Evolutionary conservation across 2,329 filamentous ascomycete genomes (phyloP), one percentile per base, ranked within the genome.

Genomic region (Colletotrichum spaethianum): DNA sequence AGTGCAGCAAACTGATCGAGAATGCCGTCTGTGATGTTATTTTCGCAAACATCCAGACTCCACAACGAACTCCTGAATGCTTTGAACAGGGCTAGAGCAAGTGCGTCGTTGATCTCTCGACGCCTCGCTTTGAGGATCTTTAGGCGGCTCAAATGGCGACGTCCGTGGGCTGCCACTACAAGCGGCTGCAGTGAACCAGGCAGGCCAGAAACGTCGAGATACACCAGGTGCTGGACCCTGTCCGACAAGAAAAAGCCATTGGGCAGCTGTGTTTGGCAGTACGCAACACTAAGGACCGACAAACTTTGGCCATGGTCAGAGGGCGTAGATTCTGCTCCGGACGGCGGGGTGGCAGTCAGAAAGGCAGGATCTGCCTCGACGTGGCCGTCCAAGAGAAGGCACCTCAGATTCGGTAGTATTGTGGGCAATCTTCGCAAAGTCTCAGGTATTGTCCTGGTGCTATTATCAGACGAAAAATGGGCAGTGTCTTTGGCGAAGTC

Each of bases 41-140:
- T 92, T 7, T 83, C 64, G 46, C 83, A 81, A 0, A 91, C 61
- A 73, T 92, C 89, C 5, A 91, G 76, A 74, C 89, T 90, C 89
- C 89, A 91, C 14, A 91, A 77, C 36, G 82, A 84, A 14, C 70
- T 70, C 5, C 74, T 68, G 59, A 83, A 83, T 6, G 77, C 73
- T 70, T 76, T 74, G 76, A 87, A 75, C 50, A 85, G 73, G 3
- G 77, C 52, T 0, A 79, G 67, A 2, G 82, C 78, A 2, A 80
- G 78, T 1, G 67, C 65, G 68, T 88, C 83, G 28, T 86, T 84
- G 28, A 91, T 75, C 70, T 87, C 84, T 28, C 86, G 82, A 2
- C 83, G 81, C 57, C 82, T 80, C 0, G 85, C 78, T 75, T 89
- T 91, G 33, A 92, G 77, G 4, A 91, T 80, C 3, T 86, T 85